These are phyloP conservation scores for Cucurbita moschata DNA, from an alignment of 306 rosid genomes.

Conservation along the genomic window DNA sequence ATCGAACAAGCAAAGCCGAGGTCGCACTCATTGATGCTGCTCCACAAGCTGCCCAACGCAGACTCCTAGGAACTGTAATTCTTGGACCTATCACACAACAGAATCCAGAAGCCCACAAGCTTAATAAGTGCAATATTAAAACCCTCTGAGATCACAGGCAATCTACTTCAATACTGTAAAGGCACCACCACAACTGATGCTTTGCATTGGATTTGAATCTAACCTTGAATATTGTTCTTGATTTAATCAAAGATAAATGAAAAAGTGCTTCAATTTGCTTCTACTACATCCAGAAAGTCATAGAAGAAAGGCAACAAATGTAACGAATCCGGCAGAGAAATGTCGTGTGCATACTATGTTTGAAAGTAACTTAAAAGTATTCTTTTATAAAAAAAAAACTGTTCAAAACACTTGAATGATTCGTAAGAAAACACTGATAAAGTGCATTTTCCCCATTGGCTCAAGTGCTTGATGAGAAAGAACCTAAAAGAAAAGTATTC, in stretches of 20 bases:
- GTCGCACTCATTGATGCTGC: constrained; percentile 61
- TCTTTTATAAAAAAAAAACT: background rate
- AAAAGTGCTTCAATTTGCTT: background rate
- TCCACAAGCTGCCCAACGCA: constrained; percentile 87
- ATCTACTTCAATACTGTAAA: background rate
- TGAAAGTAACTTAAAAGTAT: too few species aligned
- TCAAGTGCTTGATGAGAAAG: background rate
- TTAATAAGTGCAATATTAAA: background rate
- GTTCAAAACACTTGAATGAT: background rate
- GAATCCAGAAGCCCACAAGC: background rate
- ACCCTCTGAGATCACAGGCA: background rate
- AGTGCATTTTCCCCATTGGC: background rate
- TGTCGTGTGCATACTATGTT: too few species aligned
- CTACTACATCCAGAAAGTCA: background rate
- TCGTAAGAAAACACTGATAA: background rate
- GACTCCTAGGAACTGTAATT: constrained; percentile 60
- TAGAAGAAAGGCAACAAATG: background rate
- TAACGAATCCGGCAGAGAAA: background rate
- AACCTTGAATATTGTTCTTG: background rate
- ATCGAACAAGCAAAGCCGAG: constrained; percentile 70
- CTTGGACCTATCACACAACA: constrained; percentile 57
- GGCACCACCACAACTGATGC: background rate
- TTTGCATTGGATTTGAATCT: background rate
- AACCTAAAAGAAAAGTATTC: background rate
- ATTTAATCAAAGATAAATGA: background rate